Conservation (phyloP, 768 basidiomycete species). For the Phanerodontia chrysosporium region DNA sequence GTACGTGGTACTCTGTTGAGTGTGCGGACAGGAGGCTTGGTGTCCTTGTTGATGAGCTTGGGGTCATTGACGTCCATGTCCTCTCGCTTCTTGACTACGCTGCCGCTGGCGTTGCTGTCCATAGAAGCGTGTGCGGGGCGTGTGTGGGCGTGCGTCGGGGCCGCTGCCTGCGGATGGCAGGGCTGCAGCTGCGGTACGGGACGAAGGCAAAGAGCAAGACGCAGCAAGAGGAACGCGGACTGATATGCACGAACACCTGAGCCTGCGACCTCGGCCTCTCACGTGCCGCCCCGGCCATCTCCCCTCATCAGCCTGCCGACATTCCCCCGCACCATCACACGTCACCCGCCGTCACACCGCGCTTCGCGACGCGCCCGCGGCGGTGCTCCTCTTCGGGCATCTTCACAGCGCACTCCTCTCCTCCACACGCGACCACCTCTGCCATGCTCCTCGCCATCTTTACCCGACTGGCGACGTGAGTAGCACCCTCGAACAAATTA, state of each 20-base stretch:
- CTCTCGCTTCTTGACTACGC: constrained; percentile 57
- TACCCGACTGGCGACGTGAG: constrained; percentile 45
- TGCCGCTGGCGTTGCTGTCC: constrained; percentile 20
- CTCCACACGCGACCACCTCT: constrained; percentile 2
- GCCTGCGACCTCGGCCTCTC: constrained; percentile 1
- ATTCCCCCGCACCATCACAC: background rate
- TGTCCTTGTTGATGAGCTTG: constrained; percentile 46
- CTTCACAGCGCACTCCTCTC: background rate
- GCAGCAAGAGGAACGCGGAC: background rate
- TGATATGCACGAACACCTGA: constrained; percentile 6
- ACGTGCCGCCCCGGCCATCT: constrained; percentile 6
- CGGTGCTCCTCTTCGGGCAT: background rate
- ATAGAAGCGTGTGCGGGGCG: constrained; percentile 7
- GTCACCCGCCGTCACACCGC: constrained; percentile 1
- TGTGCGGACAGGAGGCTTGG: constrained; percentile 72
- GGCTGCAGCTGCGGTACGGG: background rate
- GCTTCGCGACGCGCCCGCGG: constrained; percentile 5
- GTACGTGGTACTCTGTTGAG: constrained; percentile 84
- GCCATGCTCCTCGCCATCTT: constrained; percentile 35
- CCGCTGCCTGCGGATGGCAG: background rate
- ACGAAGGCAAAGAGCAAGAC: constrained; percentile 5
- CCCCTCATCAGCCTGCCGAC: background rate
- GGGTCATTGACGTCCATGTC: constrained; percentile 46
- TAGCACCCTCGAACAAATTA: background rate
- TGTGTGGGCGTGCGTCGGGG: background rate